These are phyloP conservation scores for Cyberlindnera petersonii DNA, from an alignment of 805 yeast genomes.

Conservation along the genomic window DNA sequence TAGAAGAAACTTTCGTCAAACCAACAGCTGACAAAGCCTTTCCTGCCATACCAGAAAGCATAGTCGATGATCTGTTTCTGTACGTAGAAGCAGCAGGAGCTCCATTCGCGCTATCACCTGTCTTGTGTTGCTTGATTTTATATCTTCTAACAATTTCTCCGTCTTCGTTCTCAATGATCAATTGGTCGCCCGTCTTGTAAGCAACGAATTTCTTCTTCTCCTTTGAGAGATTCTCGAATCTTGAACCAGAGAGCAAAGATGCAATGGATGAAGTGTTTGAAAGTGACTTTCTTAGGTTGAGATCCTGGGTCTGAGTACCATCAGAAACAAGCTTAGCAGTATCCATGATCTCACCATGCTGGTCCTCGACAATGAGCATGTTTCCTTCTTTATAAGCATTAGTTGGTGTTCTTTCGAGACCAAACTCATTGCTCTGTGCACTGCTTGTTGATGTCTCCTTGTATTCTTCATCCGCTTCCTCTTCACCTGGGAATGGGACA, in stretches of 20 bases:
- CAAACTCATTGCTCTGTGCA: constrained; percentile 21
- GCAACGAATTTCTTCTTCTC: constrained; percentile 46
- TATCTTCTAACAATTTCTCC: constrained; percentile 90
- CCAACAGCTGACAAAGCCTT: constrained; percentile 57
- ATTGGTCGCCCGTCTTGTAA: constrained; percentile 70
- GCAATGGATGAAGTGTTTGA: constrained; percentile 22
- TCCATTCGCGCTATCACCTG: not conserved
- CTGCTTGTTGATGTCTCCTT: constrained; percentile 8
- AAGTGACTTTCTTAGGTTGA: constrained; percentile 5
- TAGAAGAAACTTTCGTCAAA: constrained; percentile 29
- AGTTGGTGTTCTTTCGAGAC: constrained; percentile 28
- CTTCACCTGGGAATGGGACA: constrained; percentile 15
- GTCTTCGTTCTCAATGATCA: constrained; percentile 83
- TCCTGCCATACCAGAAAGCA: constrained; percentile 22
- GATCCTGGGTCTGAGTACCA: constrained; percentile 10
- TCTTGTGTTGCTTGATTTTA: constrained; percentile 56
- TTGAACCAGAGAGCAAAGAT: constrained; percentile 20
- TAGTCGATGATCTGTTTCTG: constrained; percentile 35
- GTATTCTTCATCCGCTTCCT: constrained; percentile 8
- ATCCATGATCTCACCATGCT: constrained; percentile 74
- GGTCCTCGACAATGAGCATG: constrained; percentile 72
- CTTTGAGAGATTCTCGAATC: constrained; percentile 1
- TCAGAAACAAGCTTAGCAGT: constrained; percentile 40
- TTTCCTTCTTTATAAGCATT: constrained; percentile 67
- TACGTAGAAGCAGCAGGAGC: constrained; percentile 3